phyloP scores from a whole-genome alignment of 1,284 basidiomycete species.

The Ustilago lituana region DNA sequence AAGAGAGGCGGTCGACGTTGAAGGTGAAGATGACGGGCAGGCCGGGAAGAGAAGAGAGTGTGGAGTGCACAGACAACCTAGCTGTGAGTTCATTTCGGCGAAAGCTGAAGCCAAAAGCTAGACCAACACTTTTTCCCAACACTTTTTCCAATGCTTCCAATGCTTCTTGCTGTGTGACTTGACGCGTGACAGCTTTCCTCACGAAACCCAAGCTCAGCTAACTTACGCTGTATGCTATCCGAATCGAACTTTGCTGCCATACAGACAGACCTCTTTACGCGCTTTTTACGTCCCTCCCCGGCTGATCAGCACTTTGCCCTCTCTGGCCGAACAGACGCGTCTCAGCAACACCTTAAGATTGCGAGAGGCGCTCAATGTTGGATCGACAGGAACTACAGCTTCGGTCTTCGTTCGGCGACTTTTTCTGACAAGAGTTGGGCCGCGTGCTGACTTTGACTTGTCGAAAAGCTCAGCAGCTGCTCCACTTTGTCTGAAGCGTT shows the following conservation, averaged over 20 bases:
- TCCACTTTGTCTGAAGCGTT: background rate
- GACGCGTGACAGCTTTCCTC: too few species aligned
- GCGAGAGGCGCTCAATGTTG: too few species aligned
- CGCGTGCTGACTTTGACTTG: slow-evolving; percentile 32
- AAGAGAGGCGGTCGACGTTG: background rate
- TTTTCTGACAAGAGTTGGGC: too few species aligned
- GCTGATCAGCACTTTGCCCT: background rate
- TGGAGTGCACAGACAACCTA: slow-evolving; percentile 14
- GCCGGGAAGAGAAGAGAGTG: background rate
- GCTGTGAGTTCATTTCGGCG: slow-evolving; percentile 9
- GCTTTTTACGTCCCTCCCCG: too few species aligned
- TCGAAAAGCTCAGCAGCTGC: background rate
- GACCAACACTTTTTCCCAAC: slow-evolving; percentile 26
- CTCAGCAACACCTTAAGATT: too few species aligned
- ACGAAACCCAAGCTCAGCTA: too few species aligned
- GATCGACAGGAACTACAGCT: too few species aligned
- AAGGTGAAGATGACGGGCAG: slow-evolving; percentile 2
- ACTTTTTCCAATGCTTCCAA: too few species aligned
- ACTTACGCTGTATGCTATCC: too few species aligned
- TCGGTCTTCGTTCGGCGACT: slow-evolving; percentile 3
- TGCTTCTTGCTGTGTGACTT: too few species aligned
- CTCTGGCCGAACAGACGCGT: too few species aligned
- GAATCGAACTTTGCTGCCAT: too few species aligned
- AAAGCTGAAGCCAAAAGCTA: slow-evolving; percentile 1
- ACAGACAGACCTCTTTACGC: slow-evolving; percentile 18